Percentiles rank a stretch among this genome's conserved stretches.
phyloP scores from a whole-genome alignment of 495 filamentous ascomycete species.

The Friedmanniomyces endolithicus region DNA sequence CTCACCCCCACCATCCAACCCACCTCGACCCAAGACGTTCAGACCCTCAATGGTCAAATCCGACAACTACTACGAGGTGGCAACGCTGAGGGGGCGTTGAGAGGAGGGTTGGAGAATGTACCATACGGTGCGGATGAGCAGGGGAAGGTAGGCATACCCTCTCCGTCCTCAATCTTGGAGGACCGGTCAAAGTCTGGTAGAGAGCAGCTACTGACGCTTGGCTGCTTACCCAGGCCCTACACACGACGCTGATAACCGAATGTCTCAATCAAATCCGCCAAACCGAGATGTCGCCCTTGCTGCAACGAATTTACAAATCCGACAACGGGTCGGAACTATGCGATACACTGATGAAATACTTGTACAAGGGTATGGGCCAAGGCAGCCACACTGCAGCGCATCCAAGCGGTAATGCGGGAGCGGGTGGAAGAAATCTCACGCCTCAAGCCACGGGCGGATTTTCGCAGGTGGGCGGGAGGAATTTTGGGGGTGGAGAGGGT shows the following conservation, averaged over 20 bases:
- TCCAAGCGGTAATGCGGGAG: constrained; percentile 17
- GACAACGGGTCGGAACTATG: constrained; percentile 59
- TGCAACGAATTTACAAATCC: constrained; percentile 59
- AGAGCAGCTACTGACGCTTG: not conserved
- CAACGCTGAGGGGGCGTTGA: constrained; percentile 72
- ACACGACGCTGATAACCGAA: constrained; percentile 70
- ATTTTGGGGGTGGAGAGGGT: constrained; percentile 51
- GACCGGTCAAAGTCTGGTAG: not conserved
- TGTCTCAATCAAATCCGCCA: constrained; percentile 83
- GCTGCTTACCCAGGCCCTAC: constrained; percentile 47
- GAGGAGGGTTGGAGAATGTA: constrained; percentile 62
- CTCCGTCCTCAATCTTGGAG: no score
- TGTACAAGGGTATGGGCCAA: constrained; percentile 37
- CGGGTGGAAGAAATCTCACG: constrained; percentile 61
- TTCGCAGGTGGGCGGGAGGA: constrained; percentile 60
- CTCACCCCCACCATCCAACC: constrained; percentile 60
- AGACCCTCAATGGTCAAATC: constrained; percentile 60
- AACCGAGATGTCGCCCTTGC: constrained; percentile 75
- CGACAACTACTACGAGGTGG: constrained; percentile 74
- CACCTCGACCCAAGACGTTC: constrained; percentile 56
- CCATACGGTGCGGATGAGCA: constrained; percentile 58
- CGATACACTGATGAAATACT: constrained; percentile 67
- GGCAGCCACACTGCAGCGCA: not conserved
- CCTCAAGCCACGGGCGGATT: constrained; percentile 71
- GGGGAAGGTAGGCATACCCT: constrained; percentile 48